A percentile compares a stretch with the other conserved stretches of the same genome.
phyloP scores from a whole-genome alignment of 768 basidiomycete species.

The Hericium rajendrae region DNA sequence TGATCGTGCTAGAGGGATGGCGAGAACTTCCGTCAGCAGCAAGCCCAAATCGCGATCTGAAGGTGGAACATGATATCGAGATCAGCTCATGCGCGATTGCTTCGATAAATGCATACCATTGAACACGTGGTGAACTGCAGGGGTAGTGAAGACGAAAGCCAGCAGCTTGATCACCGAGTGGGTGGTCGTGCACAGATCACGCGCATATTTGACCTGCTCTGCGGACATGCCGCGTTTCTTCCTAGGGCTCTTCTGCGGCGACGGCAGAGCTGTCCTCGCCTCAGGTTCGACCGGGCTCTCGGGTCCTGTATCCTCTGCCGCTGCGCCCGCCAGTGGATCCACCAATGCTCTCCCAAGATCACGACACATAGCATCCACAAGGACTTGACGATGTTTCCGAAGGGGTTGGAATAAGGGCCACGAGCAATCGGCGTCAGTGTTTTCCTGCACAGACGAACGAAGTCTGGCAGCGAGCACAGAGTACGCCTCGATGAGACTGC shows the following conservation, averaged over 20 bases:
- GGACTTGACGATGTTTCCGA: constrained; percentile 37
- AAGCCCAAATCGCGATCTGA: constrained; percentile 48
- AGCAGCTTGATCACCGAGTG: constrained; percentile 66
- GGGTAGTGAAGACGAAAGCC: constrained; percentile 46
- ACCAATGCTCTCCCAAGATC: constrained; percentile 59
- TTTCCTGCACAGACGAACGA: constrained; percentile 31
- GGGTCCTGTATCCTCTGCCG: constrained; percentile 1
- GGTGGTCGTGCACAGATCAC: constrained; percentile 67
- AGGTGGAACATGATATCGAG: constrained; percentile 8
- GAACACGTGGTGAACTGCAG: constrained; percentile 52
- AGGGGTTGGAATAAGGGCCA: constrained; percentile 71
- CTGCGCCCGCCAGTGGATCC: constrained; percentile 33
- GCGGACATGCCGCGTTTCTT: constrained; percentile 66
- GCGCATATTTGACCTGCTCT: constrained; percentile 68
- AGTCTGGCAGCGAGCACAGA: constrained; percentile 59
- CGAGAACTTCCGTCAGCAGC: constrained; percentile 54
- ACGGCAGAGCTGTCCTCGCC: constrained; percentile 36
- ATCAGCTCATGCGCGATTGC: constrained; percentile 1
- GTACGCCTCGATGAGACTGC: constrained; percentile 66
- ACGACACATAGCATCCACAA: constrained; percentile 53
- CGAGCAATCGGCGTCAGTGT: constrained; percentile 47
- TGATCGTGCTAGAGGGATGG: constrained; percentile 59
- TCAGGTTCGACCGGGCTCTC: constrained; percentile 1
- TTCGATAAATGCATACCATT: constrained; percentile 34
- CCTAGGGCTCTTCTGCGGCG: constrained; percentile 60